These are phyloP conservation scores for Meyerozyma sp. DNA, from an alignment of 1,139 yeast species.

Conservation along the genomic window DNA sequence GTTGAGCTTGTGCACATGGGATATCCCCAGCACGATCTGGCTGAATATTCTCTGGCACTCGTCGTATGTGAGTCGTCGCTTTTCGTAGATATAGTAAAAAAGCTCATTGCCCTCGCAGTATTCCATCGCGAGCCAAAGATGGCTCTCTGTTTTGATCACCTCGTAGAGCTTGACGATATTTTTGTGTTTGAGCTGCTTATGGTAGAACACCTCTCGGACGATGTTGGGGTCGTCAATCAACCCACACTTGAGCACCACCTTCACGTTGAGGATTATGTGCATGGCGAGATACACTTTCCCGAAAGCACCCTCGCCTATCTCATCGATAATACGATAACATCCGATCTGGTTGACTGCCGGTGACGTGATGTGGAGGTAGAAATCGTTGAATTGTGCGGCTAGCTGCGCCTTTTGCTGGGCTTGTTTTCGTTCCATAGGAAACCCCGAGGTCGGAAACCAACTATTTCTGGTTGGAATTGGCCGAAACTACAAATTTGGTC, in stretches of 20 bases:
- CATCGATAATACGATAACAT: constrained; percentile 63
- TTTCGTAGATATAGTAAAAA: constrained; percentile 63
- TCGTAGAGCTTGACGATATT: constrained; percentile 84
- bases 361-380: constrained; percentile 51
- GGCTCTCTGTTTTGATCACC: constrained; percentile 71
- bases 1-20: constrained; percentile 75
- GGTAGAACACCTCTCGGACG: constrained; percentile 90
- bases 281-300: constrained; percentile 85
- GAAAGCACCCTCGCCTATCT: constrained; percentile 86
- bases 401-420: constrained; percentile 32
- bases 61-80: constrained; percentile 46
- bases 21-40: constrained; percentile 78
- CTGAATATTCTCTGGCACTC: constrained; percentile 62
- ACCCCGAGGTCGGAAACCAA: too few species aligned
- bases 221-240: constrained; percentile 78
- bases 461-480: too few species aligned
- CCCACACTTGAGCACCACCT: constrained; percentile 85
- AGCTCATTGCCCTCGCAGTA: constrained; percentile 89
- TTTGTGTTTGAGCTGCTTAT: constrained; percentile 77
- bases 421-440: constrained; percentile 14
- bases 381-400: constrained; percentile 61
- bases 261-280: constrained; percentile 66
- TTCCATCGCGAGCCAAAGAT: constrained; percentile 84
- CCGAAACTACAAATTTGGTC: too few species aligned
- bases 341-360: constrained; percentile 62